Evolutionary conservation across 768 basidiomycete species (phyloP).

Genomic region (Agaricus blazei): DNA sequence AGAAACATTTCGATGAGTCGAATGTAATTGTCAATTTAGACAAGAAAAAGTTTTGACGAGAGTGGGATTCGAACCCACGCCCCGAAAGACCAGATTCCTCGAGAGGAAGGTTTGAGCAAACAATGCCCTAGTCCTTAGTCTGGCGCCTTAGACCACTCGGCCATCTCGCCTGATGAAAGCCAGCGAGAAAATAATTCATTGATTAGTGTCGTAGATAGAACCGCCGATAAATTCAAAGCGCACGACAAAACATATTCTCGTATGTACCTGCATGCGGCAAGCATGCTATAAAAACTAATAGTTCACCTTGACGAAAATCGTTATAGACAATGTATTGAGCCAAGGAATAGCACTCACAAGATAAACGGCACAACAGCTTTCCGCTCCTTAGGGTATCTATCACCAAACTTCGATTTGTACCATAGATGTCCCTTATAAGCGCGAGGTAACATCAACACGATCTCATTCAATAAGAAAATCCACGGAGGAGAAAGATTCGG

Average conservation of each 20-base stretch:
- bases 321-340: too few relatives aligned
- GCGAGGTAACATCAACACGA: constrained; percentile 76
- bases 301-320: background rate
- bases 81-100: constrained; percentile 29
- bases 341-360: constrained; percentile 29
- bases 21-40: too few relatives aligned
- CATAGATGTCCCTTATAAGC: constrained; percentile 80
- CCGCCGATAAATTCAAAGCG: too few relatives aligned
- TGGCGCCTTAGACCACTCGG: constrained; percentile 90
- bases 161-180: constrained; percentile 47
- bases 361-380: constrained; percentile 79
- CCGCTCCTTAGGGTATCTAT: constrained; percentile 71
- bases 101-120: background rate
- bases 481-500: constrained; percentile 64
- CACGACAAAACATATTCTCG: too few relatives aligned
- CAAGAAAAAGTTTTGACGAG: constrained; percentile 20
- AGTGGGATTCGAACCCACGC: constrained; percentile 62
- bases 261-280: too few relatives aligned
- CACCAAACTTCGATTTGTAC: constrained; percentile 75
- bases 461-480: constrained; percentile 71
- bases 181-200: too few relatives aligned
- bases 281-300: background rate
- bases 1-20: too few relatives aligned
- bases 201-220: too few relatives aligned
- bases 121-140: constrained; percentile 49